Evolutionary conservation across 257 asterid genomes (phyloP).

Genomic region (Solanum pinnatisectum): DNA sequence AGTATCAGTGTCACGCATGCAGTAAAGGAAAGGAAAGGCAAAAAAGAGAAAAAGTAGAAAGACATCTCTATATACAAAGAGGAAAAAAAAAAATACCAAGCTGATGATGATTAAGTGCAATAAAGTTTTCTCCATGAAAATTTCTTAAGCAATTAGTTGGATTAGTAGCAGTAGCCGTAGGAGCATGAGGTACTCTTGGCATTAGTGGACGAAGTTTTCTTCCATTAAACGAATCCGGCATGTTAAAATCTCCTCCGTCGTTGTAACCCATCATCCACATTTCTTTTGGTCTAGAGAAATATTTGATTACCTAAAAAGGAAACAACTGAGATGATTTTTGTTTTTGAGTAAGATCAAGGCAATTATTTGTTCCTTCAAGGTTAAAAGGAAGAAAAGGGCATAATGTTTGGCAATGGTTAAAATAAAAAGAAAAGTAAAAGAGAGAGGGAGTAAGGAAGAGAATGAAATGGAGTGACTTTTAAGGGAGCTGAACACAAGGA

Average conservation of each 20-base stretch:
- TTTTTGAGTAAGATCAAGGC: background rate
- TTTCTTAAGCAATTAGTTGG: conserved; percentile 35
- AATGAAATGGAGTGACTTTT: conserved; percentile 1
- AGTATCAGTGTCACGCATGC: background rate
- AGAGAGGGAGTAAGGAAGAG: background rate
- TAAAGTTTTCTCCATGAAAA: conserved; percentile 43
- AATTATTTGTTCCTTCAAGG: background rate
- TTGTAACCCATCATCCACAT: conserved; percentile 98
- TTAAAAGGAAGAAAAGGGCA: background rate
- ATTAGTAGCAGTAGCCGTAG: conserved; percentile 14
- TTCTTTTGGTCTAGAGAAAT: background rate
- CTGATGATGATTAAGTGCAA: conserved; percentile 62
- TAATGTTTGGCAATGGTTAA: background rate
- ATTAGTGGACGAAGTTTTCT: conserved; percentile 56
- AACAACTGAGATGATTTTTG: background rate
- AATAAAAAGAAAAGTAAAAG: background rate
- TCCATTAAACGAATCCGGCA: conserved; percentile 44
- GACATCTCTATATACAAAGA: background rate
- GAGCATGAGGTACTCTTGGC: conserved; percentile 45
- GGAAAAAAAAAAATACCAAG: conserved; percentile 14
- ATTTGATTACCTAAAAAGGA: background rate
- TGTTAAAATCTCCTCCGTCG: conserved; percentile 56
- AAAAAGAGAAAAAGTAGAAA: background rate
- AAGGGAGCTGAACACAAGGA: conserved; percentile 7
- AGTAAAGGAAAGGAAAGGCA: background rate